Evolutionary conservation across 495 filamentous ascomycete species (phyloP).

Genomic region (Penicillium lividum): DNA sequence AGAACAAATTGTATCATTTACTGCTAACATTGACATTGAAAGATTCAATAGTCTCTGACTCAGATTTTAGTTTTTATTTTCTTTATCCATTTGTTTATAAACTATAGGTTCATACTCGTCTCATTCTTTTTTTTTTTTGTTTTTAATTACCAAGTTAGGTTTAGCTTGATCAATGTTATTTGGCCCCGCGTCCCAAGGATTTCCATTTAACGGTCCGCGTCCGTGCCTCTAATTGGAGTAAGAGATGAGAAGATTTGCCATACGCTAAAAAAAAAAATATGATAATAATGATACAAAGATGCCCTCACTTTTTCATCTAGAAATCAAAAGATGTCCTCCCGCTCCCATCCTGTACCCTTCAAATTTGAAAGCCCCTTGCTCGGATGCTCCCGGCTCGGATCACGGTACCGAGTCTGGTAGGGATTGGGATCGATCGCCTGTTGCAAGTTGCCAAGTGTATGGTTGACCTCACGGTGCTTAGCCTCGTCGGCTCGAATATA

Average conservation of each 20-base stretch:
- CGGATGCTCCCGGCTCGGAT: conserved; percentile 62
- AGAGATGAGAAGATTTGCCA: neutral
- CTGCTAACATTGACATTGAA: no score
- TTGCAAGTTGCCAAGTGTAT: conserved; percentile 83
- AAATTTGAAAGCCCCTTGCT: conserved; percentile 68
- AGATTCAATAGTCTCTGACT: no score
- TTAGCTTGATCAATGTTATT: conserved; percentile 12
- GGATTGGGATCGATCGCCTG: conserved; percentile 88
- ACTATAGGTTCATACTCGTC: no score
- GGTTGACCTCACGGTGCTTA: conserved; percentile 97
- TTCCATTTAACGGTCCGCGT: conserved; percentile 2
- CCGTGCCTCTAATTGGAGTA: neutral
- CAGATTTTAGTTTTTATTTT: neutral
- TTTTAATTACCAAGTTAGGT: conserved; percentile 14
- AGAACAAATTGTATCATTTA: neutral
- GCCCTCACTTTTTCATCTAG: neutral
- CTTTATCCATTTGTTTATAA: neutral
- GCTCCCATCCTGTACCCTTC: conserved; percentile 76
- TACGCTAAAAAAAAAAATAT: neutral
- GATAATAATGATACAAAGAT: neutral
- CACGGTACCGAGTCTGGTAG: conserved; percentile 75
- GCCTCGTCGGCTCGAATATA: conserved; percentile 94
- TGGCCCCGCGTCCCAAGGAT: conserved; percentile 8
- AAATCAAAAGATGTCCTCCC: conserved; percentile 63
- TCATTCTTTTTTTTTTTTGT: neutral